A percentile compares a stretch with the other conserved stretches of the same genome.
Conservation (phyloP, 306 rosid genomes). For the Castanea sativa region DNA sequence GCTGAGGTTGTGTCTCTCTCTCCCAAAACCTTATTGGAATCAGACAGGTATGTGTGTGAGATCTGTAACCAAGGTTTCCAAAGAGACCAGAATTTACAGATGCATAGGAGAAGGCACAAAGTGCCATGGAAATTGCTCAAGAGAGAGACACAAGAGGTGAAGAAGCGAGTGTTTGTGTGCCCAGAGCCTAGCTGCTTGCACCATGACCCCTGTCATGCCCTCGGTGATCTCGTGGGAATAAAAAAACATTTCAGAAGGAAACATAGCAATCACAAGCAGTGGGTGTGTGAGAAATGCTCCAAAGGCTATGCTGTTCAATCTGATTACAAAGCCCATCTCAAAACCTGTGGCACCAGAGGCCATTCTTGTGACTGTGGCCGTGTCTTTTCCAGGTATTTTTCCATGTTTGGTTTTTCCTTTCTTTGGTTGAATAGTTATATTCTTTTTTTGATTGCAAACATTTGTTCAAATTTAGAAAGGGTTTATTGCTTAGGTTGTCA, state of each 20-base stretch:
- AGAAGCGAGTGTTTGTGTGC: constrained; percentile 83
- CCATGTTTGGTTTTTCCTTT: neutral
- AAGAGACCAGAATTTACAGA: constrained; percentile 97
- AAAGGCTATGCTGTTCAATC: constrained; percentile 96
- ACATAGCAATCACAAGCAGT: constrained; percentile 87
- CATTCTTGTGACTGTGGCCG: constrained; percentile 99
- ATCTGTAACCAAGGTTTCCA: constrained; percentile 98
- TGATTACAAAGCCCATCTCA: constrained; percentile 95
- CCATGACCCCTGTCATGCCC: constrained; percentile 87
- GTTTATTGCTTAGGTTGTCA: neutral
- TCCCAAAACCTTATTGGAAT: constrained; percentile 80
- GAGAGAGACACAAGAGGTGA: constrained; percentile 58
- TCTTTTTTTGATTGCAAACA: constrained; percentile 14
- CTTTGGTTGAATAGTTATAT: constrained; percentile 8
- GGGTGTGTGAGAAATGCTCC: constrained; percentile 89
- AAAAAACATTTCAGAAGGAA: constrained; percentile 89
- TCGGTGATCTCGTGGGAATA: constrained; percentile 94
- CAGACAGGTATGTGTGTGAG: constrained; percentile 93
- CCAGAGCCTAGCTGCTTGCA: constrained; percentile 86
- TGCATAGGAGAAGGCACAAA: constrained; percentile 88
- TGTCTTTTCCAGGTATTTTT: constrained; percentile 83
- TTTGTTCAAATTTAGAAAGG: neutral
- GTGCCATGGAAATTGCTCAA: constrained; percentile 92
- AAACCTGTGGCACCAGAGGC: constrained; percentile 97
- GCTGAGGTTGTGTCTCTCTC: constrained; percentile 94